Percentiles rank a stretch among this genome's conserved stretches.
Evolutionary conservation across 768 basidiomycete species (phyloP).

Genomic region (Lentinus brumalis): DNA sequence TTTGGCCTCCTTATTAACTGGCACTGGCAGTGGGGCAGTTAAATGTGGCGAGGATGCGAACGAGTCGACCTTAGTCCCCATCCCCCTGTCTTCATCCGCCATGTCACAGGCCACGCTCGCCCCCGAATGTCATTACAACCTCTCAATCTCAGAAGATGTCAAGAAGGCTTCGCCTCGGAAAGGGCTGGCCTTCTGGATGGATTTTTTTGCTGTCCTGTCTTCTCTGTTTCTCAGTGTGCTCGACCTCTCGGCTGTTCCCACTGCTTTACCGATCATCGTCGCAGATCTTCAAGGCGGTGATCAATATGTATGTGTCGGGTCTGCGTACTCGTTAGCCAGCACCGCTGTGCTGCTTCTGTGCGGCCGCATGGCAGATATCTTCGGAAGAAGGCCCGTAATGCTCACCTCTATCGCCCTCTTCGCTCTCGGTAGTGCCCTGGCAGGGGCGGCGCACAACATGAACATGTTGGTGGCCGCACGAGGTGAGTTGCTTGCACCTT

Average conservation of each 20-base stretch:
- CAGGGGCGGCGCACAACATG: constrained; percentile 45
- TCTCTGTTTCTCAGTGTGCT: constrained; percentile 28
- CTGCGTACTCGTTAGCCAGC: constrained; percentile 44
- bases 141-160: background rate
- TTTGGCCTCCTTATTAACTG: background rate
- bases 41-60: background rate
- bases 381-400: constrained; percentile 41
- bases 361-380: constrained; percentile 40
- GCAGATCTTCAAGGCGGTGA: constrained; percentile 36
- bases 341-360: constrained; percentile 44
- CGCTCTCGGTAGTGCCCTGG: constrained; percentile 44
- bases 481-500: constrained; percentile 16
- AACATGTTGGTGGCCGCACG: constrained; percentile 45
- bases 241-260: constrained; percentile 35
- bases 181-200: constrained; percentile 24
- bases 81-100: background rate
- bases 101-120: background rate
- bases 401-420: constrained; percentile 37
- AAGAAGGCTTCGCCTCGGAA: background rate
- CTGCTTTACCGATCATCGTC: constrained; percentile 46
- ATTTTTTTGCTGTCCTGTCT: constrained; percentile 21
- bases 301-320: constrained; percentile 48
- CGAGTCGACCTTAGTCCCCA: background rate
- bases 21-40: background rate
- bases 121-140: background rate